These are phyloP conservation scores for Colletotrichum euphorbiae DNA, from an alignment of 2,329 filamentous ascomycete species.

Conservation along the genomic window DNA sequence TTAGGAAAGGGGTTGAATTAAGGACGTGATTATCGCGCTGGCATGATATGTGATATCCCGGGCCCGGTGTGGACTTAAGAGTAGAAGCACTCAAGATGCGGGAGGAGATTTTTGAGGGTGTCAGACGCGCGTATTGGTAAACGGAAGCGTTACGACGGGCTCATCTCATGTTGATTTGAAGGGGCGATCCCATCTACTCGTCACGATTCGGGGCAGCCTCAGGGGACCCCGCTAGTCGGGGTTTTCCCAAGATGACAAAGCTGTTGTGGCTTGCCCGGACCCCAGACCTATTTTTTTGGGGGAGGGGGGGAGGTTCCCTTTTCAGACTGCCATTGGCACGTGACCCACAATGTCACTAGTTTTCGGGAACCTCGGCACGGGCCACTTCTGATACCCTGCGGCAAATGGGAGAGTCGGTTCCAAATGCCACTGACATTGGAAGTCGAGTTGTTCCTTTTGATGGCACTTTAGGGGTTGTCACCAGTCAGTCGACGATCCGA, in stretches of 20 bases:
- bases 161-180: conserved; percentile 28
- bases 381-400: conserved; percentile 1
- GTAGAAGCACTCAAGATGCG: conserved; percentile 26
- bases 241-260: conserved; percentile 32
- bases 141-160: conserved; percentile 25
- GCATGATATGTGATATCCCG: conserved; percentile 2
- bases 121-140: conserved; percentile 26
- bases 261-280: conserved; percentile 26
- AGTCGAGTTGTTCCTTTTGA: too few species aligned
- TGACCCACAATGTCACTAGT: too few species aligned
- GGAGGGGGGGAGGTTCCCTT: too few species aligned
- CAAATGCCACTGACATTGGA: neutral
- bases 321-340: too few species aligned
- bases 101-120: conserved; percentile 6
- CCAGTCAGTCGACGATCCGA: conserved; percentile 2
- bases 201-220: conserved; percentile 35
- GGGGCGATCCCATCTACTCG: conserved; percentile 30
- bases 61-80: conserved; percentile 14
- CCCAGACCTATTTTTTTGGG: too few species aligned
- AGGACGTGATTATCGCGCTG: conserved; percentile 7
- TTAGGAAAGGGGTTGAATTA: neutral
- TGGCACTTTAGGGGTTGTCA: neutral
- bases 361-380: conserved; percentile 7
- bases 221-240: neutral
- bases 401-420: conserved; percentile 8